Percentiles rank a stretch among this genome's conserved stretches.
phyloP scores from a whole-genome alignment of 148 eudicot species.

The Amaranthus cruentus region DNA sequence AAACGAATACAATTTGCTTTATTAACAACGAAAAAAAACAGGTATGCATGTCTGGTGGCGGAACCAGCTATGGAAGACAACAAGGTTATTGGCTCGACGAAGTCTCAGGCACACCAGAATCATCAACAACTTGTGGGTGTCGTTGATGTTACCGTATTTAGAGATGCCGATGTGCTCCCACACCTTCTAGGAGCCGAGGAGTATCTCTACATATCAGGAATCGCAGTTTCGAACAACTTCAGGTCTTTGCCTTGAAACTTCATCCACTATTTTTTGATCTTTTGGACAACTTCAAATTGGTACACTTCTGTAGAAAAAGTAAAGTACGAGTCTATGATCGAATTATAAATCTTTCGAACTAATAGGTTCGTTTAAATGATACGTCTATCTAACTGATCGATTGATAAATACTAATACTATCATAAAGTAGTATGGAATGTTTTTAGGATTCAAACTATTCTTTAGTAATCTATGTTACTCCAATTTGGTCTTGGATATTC shows the following conservation, averaged over 20 bases:
- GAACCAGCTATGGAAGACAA: conserved; percentile 28
- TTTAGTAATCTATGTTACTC: no score
- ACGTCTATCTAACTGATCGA: no score
- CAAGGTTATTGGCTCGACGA: neutral
- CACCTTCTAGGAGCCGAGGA: conserved; percentile 59
- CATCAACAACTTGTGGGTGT: conserved; percentile 61
- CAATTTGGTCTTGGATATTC: no score
- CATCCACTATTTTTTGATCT: neutral
- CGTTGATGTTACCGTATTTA: conserved; percentile 68
- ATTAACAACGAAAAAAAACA: conserved; percentile 19
- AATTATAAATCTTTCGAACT: no score
- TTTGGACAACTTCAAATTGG: neutral
- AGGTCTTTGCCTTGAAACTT: conserved; percentile 38
- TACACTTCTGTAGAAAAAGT: neutral
- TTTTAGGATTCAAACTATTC: no score
- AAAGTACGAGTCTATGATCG: no score
- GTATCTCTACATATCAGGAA: conserved; percentile 89
- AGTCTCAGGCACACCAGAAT: neutral
- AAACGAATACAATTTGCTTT: neutral
- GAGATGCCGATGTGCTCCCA: conserved; percentile 62
- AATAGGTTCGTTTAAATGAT: no score
- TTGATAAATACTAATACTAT: no score
- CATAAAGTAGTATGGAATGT: no score
- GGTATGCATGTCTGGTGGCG: conserved; percentile 96
- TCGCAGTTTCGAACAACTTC: conserved; percentile 62